These are phyloP conservation scores for Boletus subluridellus DNA, from an alignment of 1,284 basidiomycete genomes.

Conservation along the genomic window DNA sequence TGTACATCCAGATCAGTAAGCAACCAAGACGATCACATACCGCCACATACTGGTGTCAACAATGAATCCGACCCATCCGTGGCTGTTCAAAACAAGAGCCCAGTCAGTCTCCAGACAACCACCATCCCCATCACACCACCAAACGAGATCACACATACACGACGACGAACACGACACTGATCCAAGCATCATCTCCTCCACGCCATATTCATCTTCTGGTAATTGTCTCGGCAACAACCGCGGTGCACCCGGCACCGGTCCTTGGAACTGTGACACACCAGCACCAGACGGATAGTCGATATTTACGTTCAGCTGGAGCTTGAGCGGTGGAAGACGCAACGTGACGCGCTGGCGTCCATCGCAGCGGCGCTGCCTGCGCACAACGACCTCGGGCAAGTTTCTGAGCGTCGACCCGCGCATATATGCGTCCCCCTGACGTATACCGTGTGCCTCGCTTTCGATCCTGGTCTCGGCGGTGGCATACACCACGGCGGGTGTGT, in stretches of 20 bases:
- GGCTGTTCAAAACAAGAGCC: background rate
- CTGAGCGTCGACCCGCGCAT: conserved; percentile 5
- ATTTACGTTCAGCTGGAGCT: conserved; percentile 1
- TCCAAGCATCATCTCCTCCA: conserved; percentile 11
- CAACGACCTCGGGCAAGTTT: conserved; percentile 8
- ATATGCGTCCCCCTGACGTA: conserved; percentile 1
- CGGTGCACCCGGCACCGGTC: conserved; percentile 23
- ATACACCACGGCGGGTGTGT: background rate
- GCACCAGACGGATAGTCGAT: background rate
- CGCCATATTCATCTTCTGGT: conserved; percentile 24
- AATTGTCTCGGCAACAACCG: conserved; percentile 24
- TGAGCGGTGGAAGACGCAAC: conserved; percentile 22
- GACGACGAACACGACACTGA: background rate
- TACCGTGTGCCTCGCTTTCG: background rate
- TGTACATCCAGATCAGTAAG: conserved; percentile 4
- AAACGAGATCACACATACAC: conserved; percentile 13
- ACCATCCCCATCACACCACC: background rate
- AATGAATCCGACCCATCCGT: background rate
- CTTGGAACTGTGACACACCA: background rate
- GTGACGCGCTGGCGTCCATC: conserved; percentile 6
- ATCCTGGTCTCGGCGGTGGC: background rate
- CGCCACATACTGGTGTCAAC: conserved; percentile 21
- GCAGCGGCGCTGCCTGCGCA: background rate
- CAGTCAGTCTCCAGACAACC: background rate
- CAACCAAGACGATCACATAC: background rate